Evolutionary conservation across 371 early-diverging fungal species (phyloP).

Genomic region (Haplosporangium sp.): DNA sequence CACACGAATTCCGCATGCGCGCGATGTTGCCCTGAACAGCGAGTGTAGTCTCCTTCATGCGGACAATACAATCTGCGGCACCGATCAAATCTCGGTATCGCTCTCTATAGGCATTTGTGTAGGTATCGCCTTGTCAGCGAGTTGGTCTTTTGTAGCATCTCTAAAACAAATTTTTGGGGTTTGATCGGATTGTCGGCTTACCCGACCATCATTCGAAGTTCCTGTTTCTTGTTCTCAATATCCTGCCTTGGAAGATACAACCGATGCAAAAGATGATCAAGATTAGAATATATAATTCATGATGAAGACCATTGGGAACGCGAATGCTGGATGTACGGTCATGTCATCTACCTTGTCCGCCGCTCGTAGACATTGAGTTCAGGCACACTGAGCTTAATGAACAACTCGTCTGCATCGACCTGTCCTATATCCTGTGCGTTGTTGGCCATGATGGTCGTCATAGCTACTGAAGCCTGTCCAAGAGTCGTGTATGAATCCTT

Average conservation of each 20-base stretch:
- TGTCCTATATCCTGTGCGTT: constrained; percentile 7
- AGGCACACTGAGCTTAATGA: constrained; percentile 59
- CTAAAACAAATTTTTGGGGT: background rate
- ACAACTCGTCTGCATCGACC: constrained; percentile 60
- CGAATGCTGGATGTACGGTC: no score
- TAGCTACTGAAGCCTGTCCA: background rate
- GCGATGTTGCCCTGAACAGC: constrained; percentile 68
- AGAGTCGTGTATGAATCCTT: background rate
- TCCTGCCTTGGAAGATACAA: constrained; percentile 56
- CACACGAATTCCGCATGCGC: constrained; percentile 68
- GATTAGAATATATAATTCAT: background rate
- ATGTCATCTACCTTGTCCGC: constrained; percentile 56
- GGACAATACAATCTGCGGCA: constrained; percentile 84
- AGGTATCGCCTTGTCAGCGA: background rate
- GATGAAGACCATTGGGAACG: background rate
- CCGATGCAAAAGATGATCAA: background rate
- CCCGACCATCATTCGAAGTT: constrained; percentile 89
- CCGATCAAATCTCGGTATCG: constrained; percentile 86
- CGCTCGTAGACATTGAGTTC: constrained; percentile 59
- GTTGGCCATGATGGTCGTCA: constrained; percentile 13
- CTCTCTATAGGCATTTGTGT: constrained; percentile 63
- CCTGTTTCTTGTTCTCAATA: constrained; percentile 83
- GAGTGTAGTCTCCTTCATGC: constrained; percentile 75
- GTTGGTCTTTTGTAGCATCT: background rate
- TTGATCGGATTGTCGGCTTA: constrained; percentile 52